Evolutionary conservation across 164 flowering plant species (phyloP).

Genomic region (Chimonanthus salicifolius): DNA sequence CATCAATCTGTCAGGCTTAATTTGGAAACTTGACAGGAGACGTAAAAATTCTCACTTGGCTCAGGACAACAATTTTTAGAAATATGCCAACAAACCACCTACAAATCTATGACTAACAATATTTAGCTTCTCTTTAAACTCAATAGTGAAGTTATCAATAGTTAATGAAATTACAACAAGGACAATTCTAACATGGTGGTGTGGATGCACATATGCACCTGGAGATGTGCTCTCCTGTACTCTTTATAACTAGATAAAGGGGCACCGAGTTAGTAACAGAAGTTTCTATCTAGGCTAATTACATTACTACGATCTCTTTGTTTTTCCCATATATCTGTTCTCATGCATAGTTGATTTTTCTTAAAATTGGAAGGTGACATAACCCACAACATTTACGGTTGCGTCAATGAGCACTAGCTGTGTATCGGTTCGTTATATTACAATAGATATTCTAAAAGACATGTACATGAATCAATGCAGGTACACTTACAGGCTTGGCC

Average conservation of each 20-base stretch:
- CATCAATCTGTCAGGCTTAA: neutral
- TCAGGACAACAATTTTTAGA: neutral
- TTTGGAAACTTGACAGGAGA: too few relatives aligned
- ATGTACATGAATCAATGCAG: constrained; percentile 23
- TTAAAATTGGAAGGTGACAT: neutral
- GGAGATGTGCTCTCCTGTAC: neutral
- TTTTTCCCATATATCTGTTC: neutral
- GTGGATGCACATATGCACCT: neutral
- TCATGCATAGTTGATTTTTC: neutral
- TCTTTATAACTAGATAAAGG: neutral
- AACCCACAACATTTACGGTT: too few relatives aligned
- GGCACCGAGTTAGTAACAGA: neutral
- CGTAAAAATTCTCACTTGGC: neutral
- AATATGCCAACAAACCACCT: neutral
- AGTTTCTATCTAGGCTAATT: neutral
- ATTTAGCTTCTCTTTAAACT: too few relatives aligned
- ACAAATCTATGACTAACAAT: neutral
- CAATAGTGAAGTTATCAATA: neutral
- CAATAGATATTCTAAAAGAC: neutral
- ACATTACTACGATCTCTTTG: neutral
- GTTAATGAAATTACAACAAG: neutral
- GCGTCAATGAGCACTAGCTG: too few relatives aligned
- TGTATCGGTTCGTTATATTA: too few relatives aligned
- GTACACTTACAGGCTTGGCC: constrained; percentile 73
- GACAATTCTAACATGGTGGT: too few relatives aligned